Percentiles rank a stretch among this genome's conserved stretches.
Evolutionary conservation across 2,329 filamentous ascomycete genomes (phyloP).

Genomic region (Cryoendolithus antarcticus): DNA sequence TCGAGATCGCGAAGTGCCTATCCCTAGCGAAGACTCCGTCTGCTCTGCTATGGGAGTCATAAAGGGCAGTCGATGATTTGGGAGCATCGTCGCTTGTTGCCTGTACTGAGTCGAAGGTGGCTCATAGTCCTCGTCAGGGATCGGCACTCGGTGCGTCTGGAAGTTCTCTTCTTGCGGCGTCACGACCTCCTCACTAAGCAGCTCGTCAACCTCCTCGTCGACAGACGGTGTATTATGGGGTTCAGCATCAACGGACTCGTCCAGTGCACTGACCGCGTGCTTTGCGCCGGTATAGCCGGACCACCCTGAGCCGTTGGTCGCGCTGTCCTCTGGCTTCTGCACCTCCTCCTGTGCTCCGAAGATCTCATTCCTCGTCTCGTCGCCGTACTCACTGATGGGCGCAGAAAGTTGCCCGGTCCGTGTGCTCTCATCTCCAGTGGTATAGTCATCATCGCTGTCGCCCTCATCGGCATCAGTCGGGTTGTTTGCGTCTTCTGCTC

Average conservation of each 20-base stretch:
- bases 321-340: constrained; percentile 26
- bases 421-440: constrained; percentile 74
- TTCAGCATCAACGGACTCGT: constrained; percentile 26
- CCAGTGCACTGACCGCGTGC: constrained; percentile 45
- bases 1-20: constrained; percentile 45
- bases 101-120: constrained; percentile 64
- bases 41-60: constrained; percentile 98
- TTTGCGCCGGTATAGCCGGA: constrained; percentile 72
- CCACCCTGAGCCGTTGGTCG: constrained; percentile 59
- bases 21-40: constrained; percentile 74
- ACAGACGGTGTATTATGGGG: constrained; percentile 13
- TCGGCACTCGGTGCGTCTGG: constrained; percentile 59
- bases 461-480: constrained; percentile 55
- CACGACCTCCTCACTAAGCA: constrained; percentile 26
- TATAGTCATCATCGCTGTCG: constrained; percentile 63
- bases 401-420: constrained; percentile 56
- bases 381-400: constrained; percentile 51
- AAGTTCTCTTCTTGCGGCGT: constrained; percentile 35
- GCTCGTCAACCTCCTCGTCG: constrained; percentile 12
- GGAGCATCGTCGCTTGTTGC: constrained; percentile 57
- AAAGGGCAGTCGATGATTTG: constrained; percentile 86
- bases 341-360: constrained; percentile 25
- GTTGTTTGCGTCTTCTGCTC: constrained; percentile 32
- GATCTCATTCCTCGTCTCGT: constrained; percentile 45
- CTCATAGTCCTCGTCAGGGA: constrained; percentile 78